Base-by-base conservation (phyloP, 208 protist species). In the Trypanosoma cruzi region DNA sequence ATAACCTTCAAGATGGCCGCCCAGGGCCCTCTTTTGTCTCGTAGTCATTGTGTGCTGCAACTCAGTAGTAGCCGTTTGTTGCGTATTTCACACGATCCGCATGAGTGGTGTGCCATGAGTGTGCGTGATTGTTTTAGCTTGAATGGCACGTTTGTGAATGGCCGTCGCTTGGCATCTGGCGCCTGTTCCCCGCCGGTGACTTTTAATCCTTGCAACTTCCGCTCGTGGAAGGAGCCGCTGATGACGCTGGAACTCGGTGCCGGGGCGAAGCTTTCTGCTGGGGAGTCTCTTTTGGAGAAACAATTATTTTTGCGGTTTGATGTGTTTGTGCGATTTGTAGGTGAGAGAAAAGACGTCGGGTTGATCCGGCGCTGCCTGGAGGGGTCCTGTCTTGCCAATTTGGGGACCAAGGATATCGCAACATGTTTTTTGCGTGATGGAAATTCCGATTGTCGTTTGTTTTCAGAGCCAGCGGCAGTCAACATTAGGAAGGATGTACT, bases 121-220 rank as follows among this genome's bases (percentile, higher is more conserved):
- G 71, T 81, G 0, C 53, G 68, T 40, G 80, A 85, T 64, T 56
- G 68, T 49, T 48, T 22, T 13, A 85, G 80, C 42, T 55, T 77
- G 13, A 85, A 81, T 62, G 75, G 75, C 4, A 81, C 80, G 20
- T 85, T 80, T 67, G 71, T 84, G 26, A 62, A 84, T 59, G 64
- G 64, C 34, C 6, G 32, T 22, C 68, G 73, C 20, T 22, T 80
- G 52, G 68, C 44, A 26, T 64, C 66, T 60, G 63, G 68, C 18
- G 67, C 48, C 0, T 57, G 28, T 29, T 78, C 68, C 6, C 18
- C 34, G 24, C 29, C 48, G 31, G 34, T 66, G n/a, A 18, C 24
- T 2, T 72, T 77, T 71, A 53, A 68, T 48, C 64, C 64, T 18
- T 64, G 40, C 32, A 20, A 55, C 54, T 5, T 20, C 26, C 64